These are phyloP conservation scores for Trichoderma guizhouense DNA, from an alignment of 2,329 filamentous ascomycete species.

Conservation along the genomic window DNA sequence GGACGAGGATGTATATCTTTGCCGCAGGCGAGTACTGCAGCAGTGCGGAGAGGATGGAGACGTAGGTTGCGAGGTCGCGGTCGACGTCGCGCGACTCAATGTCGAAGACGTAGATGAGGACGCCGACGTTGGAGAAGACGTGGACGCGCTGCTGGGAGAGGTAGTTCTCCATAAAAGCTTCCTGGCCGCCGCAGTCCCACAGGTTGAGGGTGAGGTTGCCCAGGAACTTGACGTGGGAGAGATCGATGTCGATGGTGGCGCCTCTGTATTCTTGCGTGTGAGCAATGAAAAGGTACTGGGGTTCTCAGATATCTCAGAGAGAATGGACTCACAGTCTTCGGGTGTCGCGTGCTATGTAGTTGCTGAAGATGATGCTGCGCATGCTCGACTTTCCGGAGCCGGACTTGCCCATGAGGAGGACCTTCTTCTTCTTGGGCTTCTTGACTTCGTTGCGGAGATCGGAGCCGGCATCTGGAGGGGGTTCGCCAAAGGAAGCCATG, in stretches of 20 bases:
- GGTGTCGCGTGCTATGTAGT: conserved; percentile 96
- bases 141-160: conserved; percentile 91
- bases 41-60: conserved; percentile 82
- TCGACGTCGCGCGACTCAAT: conserved; percentile 95
- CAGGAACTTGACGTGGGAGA: conserved; percentile 98
- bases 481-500: conserved; percentile 37
- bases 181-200: conserved; percentile 98
- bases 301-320: not conserved
- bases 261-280: conserved; percentile 46
- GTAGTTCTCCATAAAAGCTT: conserved; percentile 98
- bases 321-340: conserved; percentile 60
- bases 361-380: conserved; percentile 98
- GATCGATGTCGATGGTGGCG: conserved; percentile 96
- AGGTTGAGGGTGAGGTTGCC: conserved; percentile 95
- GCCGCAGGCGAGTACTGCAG: conserved; percentile 77
- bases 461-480: conserved; percentile 27
- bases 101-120: conserved; percentile 98
- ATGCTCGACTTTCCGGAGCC: conserved; percentile 98
- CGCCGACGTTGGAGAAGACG: conserved; percentile 94
- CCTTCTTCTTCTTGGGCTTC: conserved; percentile 81
- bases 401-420: conserved; percentile 89
- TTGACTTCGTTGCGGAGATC: conserved; percentile 52
- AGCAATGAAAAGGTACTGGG: not conserved
- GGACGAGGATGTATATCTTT: conserved; percentile 89
- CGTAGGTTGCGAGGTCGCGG: conserved; percentile 88